Evolutionary conservation across 2,329 filamentous ascomycete species (phyloP).

Genomic region (Xylogone sp.): DNA sequence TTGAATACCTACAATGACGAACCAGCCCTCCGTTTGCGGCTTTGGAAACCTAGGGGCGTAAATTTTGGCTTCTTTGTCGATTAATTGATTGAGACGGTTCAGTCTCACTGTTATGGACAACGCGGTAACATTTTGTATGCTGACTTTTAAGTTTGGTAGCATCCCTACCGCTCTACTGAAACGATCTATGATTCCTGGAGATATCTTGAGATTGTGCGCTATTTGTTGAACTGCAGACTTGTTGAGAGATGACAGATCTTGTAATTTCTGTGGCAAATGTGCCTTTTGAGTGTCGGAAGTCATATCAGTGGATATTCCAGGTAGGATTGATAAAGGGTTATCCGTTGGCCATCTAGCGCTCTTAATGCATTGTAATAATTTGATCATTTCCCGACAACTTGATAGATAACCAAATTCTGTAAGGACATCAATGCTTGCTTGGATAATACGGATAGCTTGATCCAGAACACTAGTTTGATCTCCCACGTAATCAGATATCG

Average conservation of each 20-base stretch:
- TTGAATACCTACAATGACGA: constrained; percentile 70
- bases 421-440: constrained; percentile 90
- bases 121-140: constrained; percentile 57
- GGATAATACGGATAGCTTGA: constrained; percentile 93
- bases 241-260: constrained; percentile 23
- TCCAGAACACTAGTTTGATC: constrained; percentile 88
- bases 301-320: constrained; percentile 55
- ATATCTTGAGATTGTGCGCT: constrained; percentile 48
- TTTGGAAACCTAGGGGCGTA: constrained; percentile 91
- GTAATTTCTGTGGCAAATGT: constrained; percentile 33
- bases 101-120: constrained; percentile 61
- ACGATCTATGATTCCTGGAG: constrained; percentile 23
- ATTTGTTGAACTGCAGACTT: constrained; percentile 36
- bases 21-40: constrained; percentile 90
- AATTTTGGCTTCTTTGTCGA: constrained; percentile 66
- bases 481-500: constrained; percentile 95
- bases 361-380: constrained; percentile 87
- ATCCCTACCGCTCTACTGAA: constrained; percentile 56
- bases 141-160: constrained; percentile 67
- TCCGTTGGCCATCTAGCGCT: constrained; percentile 88
- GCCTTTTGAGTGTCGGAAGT: constrained; percentile 18
- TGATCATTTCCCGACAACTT: constrained; percentile 77
- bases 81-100: constrained; percentile 61
- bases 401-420: constrained; percentile 82
- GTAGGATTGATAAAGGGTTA: constrained; percentile 73